Evolutionary conservation across 1,284 basidiomycete species (phyloP), one percentile per base, ranked within the genome.

Genomic region (Ganoderma boninense): DNA sequence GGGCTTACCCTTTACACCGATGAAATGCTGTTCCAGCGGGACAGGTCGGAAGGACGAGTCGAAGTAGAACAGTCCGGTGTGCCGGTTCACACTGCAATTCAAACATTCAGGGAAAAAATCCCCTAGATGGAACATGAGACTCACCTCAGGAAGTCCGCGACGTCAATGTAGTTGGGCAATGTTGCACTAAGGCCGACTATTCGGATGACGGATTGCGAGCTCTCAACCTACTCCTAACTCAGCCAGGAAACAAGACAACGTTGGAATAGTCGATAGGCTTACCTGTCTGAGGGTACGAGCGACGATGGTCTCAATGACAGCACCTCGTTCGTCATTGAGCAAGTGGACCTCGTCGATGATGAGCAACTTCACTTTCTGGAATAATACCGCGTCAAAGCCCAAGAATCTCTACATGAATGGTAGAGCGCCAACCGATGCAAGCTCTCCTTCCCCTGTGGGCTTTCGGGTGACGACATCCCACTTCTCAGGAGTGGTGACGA

Each of bases 401-500:
- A 32, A 32, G 29, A 32, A 32, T 32, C 29, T 2, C 4, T 32
- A 32, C 4, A 32, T 32, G 29, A 2, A 4, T 32, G 29, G 29
- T 32, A 32, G 29, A 32, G 29, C 4, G 29, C 91, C 68, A 71
- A 97, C 96, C 65, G 95, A 92, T 23, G 96, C 96, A 32, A 99
- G 86, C 80, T 99, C 97, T 16, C 97, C 97, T 81, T 99, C 97
- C 8, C 97, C 97, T 0, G 95, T 96, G 0, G 97, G 97, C 80
- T 98, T 99, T 71, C 98, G 87, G 8, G 98, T 99, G 0, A 99
- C 98, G 0, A 99, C 98, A 76, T 99, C 98, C 98, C 98, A 99
- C 82, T 99, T 99, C 80, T 99, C 98, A 0, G 98, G 98, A 0
- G 98, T 99, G 0, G 98, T 99, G 14, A 99, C 97, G 72, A 99